Evolutionary conservation across 345 rosid species (phyloP), one percentile per base, ranked within the genome.

Genomic region (Ricinus communis): DNA sequence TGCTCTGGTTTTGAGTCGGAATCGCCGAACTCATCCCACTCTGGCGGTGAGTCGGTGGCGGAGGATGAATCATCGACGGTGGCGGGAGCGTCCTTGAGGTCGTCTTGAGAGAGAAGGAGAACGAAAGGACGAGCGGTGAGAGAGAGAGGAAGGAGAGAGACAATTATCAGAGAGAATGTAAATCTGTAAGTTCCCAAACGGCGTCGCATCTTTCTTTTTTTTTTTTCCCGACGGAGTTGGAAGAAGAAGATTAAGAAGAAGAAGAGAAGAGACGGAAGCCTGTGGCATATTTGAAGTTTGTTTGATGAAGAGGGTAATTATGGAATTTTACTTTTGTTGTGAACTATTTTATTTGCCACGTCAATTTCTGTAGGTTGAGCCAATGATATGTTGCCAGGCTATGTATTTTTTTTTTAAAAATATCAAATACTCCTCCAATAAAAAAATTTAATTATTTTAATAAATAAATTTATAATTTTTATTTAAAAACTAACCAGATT

Each of bases 1-100:
- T 90, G 89, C 30, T 89, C 97, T 1, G 96, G 70, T 71, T 84
- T 89, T 11, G 87, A 74, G 28, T 83, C 90, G 36, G 88, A 68
- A 70, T 92, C 96, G 18, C 90, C 91, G 71, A 90, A 90, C 40
- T 92, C 93, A 59, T 92, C 96, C 89, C 90, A 90, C 46, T 92
- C 89, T 36, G 79, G 82, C 54, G 68, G 86, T 52, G 71, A 82
- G 30, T 61, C 69, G 63, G 72, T 71, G 69, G 78, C 63, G 61
- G 83, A 90, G 45, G n/a, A n/a, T n/a, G n/a, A n/a, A n/a, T n/a
- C n/a, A n/a, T 77, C 91, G 59, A 75, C 85, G 63, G 74, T 27
- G 71, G 88, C 6, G 58, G 87, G 16, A 74, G 79, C 74, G 68
- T 86, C 94, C 73, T 88, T 90, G 77, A 92, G 93, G 83, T 92